Evolutionary conservation across 2,329 filamentous ascomycete species (phyloP).

Genomic region (Colletotrichum tropicale): DNA sequence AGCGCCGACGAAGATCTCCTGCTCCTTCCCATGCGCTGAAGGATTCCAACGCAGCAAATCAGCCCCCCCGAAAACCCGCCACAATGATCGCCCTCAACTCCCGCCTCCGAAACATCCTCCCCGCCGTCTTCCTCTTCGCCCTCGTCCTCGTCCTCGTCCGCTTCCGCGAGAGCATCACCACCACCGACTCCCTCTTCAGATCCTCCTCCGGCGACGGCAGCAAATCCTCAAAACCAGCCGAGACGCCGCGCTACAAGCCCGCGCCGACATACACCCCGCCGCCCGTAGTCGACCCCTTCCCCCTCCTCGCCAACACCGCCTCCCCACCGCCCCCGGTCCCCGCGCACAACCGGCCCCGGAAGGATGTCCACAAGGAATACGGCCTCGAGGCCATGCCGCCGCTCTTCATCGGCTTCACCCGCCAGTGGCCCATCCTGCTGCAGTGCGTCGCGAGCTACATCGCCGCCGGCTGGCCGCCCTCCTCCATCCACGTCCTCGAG

Average conservation of each 20-base stretch:
- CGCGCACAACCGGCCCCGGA: slow-evolving; percentile 44
- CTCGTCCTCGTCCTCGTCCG: slow-evolving; percentile 9
- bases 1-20: neutral
- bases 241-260: slow-evolving; percentile 34
- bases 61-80: neutral
- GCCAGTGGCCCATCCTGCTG: slow-evolving; percentile 58
- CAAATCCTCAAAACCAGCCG: neutral
- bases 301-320: slow-evolving; percentile 32
- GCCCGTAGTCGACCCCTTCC: slow-evolving; percentile 47
- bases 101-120: slow-evolving; percentile 1
- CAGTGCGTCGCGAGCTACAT: slow-evolving; percentile 63
- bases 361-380: slow-evolving; percentile 41
- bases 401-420: slow-evolving; percentile 64
- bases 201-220: neutral
- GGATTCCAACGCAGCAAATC: neutral
- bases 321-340: slow-evolving; percentile 44
- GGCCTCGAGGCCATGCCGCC: slow-evolving; percentile 47
- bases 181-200: neutral
- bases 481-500: slow-evolving; percentile 62
- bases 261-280: slow-evolving; percentile 36
- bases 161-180: slow-evolving; percentile 5
- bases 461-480: slow-evolving; percentile 61
- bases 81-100: neutral
- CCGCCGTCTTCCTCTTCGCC: slow-evolving; percentile 7
- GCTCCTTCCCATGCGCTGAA: neutral